Evolutionary conservation across 2,329 filamentous ascomycete species (phyloP).

Genomic region (Epichloe baconii): DNA sequence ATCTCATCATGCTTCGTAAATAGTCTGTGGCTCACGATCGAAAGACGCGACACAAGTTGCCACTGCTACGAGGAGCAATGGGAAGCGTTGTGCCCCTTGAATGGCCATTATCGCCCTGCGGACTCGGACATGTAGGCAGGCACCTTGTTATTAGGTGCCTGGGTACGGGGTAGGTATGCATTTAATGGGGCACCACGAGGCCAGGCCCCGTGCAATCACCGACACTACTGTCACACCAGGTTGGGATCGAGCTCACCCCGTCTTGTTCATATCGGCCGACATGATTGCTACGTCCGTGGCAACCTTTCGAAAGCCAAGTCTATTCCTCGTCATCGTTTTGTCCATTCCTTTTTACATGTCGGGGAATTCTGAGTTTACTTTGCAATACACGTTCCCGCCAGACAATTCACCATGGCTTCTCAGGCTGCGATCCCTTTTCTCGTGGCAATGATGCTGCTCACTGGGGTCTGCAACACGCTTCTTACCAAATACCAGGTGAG

Average conservation of each 20-base stretch:
- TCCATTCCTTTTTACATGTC: background rate
- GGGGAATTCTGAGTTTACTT: background rate
- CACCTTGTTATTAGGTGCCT: no score
- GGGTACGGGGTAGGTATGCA: no score
- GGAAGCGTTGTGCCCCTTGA: no score
- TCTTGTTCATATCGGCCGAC: background rate
- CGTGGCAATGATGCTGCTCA: constrained; percentile 92
- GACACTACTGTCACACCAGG: background rate
- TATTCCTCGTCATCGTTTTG: background rate
- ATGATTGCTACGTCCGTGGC: background rate
- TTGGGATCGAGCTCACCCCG: background rate
- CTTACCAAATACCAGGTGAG: constrained; percentile 89
- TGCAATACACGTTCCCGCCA: background rate
- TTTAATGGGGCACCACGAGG: background rate
- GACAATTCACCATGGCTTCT: constrained; percentile 45
- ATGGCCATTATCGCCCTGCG: no score
- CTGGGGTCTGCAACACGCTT: constrained; percentile 91
- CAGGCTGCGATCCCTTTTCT: constrained; percentile 67
- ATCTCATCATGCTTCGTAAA: no score
- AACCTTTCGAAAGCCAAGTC: background rate
- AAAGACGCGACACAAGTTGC: no score
- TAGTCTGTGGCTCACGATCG: no score
- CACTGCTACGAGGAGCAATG: no score
- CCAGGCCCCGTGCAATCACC: background rate
- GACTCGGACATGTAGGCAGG: no score